Percentiles rank a stretch among this genome's conserved stretches.
Conservation (phyloP, 2,329 filamentous ascomycete species). For the Drechslerella stenobrocha region DNA sequence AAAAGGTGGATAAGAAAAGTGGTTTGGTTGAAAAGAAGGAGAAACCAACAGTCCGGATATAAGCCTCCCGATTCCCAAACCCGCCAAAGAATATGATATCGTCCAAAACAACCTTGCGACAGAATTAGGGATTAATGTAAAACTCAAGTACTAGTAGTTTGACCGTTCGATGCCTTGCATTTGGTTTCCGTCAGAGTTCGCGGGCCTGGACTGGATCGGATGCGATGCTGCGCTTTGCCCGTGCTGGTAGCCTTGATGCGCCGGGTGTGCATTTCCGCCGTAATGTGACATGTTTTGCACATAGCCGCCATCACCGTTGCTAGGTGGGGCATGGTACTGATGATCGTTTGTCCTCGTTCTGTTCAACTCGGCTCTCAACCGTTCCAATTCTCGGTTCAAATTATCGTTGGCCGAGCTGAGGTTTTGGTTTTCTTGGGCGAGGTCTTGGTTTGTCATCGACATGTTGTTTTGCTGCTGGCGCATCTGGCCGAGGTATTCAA, state of each 20-base stretch:
- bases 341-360: constrained; percentile 15
- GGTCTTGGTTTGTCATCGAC: constrained; percentile 46
- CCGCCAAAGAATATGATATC: constrained; percentile 35
- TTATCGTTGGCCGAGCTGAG: constrained; percentile 47
- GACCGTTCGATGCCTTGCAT: constrained; percentile 53
- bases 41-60: neutral
- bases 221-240: neutral
- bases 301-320: constrained; percentile 10
- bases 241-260: constrained; percentile 37
- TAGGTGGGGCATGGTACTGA: constrained; percentile 11
- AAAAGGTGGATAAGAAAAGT: constrained; percentile 13
- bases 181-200: constrained; percentile 45
- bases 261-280: constrained; percentile 46
- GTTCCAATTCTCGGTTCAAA: constrained; percentile 50
- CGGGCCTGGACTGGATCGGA: constrained; percentile 16
- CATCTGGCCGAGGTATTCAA: constrained; percentile 53
- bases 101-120: constrained; percentile 16
- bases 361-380: constrained; percentile 48
- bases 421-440: constrained; percentile 36
- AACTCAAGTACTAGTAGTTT: constrained; percentile 17
- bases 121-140: constrained; percentile 7
- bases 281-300: constrained; percentile 33
- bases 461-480: constrained; percentile 49
- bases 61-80: constrained; percentile 5
- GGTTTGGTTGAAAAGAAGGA: constrained; percentile 14